Evolutionary conservation across 768 basidiomycete species (phyloP), one percentile per base, ranked within the genome.

Genomic region (Amanita jacksonii): DNA sequence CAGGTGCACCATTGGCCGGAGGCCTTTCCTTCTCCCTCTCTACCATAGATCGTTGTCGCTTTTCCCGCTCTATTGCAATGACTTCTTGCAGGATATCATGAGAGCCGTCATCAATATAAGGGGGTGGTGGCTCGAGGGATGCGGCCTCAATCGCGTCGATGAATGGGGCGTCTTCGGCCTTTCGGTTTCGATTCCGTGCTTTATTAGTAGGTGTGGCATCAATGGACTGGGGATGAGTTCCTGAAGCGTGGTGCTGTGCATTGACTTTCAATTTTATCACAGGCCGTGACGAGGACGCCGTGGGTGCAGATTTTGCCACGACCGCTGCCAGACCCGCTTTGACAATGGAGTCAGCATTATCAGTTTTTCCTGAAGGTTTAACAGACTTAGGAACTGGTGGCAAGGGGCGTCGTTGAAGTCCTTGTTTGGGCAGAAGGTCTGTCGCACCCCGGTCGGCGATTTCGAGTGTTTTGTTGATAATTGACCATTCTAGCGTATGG

Each of bases 401-500:
- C 9, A 65, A 51, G 8, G 66, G 53, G 24, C 64, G 63, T 27
- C 62, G 62, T 34, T 59, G 51, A 32, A 66, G 51, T 40, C 52
- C 58, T 46, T 16, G 13, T 12, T 42, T 45, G 13, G 57, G 46
- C 32, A 62, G 49, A 5, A 59, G 52, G 23, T 54, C 49, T 25
- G 49, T 32, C 23, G 54, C 35, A 0, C 72, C 69, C 49, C 72
- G 73, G 54, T 77, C 75, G 38, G 73, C 78, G 30, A 70, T 71
- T 59, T 85, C 82, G 12, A 90, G 65, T 0, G 87, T 90, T 64
- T 88, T 85, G 61, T 81, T 83, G 59, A 87, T 85, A 39, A 86
- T 79, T 9, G 73, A 67, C 94, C 94, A 98, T 62, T 84, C 91
- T 94, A 47, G n/a, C n/a, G n/a, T n/a, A 34, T n/a, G 18, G 20